phyloP scores from a whole-genome alignment of 129 eudicot species.

The Escallonia rubra region DNA sequence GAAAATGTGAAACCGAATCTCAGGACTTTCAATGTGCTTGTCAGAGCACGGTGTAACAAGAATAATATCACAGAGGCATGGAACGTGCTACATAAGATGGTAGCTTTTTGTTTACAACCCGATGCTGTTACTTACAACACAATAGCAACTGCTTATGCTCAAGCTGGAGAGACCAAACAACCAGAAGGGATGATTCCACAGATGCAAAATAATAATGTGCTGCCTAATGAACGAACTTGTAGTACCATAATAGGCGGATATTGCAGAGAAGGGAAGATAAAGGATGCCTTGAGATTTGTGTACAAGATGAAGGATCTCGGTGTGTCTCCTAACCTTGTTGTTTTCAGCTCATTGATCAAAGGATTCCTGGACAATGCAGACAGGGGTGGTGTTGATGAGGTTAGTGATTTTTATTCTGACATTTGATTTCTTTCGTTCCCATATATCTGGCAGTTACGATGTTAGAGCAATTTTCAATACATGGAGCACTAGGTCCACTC shows the following conservation, averaged over 20 bases:
- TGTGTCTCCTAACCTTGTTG: constrained; percentile 42
- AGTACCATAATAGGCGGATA: constrained; percentile 46
- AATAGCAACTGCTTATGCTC: constrained; percentile 36
- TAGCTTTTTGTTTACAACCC: constrained; percentile 41
- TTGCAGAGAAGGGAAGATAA: constrained; percentile 44
- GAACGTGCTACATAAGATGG: constrained; percentile 34
- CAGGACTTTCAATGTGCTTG: constrained; percentile 44
- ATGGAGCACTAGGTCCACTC: neutral
- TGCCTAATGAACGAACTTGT: constrained; percentile 41
- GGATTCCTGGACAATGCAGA: constrained; percentile 37
- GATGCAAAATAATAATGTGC: constrained; percentile 44
- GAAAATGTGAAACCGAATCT: constrained; percentile 39
- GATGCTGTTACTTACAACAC: constrained; percentile 56
- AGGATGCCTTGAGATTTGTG: constrained; percentile 50
- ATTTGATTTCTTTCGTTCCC: neutral
- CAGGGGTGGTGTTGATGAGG: constrained; percentile 53
- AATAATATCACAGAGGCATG: constrained; percentile 41
- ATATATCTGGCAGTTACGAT: neutral
- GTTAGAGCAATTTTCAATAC: neutral
- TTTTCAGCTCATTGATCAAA: constrained; percentile 50
- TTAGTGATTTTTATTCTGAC: constrained; percentile 12
- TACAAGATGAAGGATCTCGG: constrained; percentile 43
- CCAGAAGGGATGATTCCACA: constrained; percentile 40
- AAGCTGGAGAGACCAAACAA: constrained; percentile 27
- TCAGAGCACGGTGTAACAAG: constrained; percentile 49